phyloP scores from a whole-genome alignment of 1,284 basidiomycete species.

The Sanghuangporus weigelae region DNA sequence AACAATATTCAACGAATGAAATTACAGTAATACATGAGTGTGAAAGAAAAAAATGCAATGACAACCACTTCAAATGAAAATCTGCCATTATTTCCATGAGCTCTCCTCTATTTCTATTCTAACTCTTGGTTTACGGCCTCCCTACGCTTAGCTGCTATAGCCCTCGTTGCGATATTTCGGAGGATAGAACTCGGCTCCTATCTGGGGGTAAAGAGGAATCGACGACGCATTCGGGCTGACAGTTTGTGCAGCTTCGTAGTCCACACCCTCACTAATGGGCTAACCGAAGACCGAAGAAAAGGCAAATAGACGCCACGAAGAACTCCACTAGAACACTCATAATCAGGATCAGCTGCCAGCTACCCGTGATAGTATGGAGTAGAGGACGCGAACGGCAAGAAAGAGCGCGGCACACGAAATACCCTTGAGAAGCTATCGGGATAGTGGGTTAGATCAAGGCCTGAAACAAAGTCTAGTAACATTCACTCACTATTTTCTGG shows the following conservation, averaged over 20 bases:
- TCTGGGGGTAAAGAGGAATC: neutral
- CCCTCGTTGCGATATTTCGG: neutral
- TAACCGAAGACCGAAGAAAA: conserved; percentile 12
- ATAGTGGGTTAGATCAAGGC: neutral
- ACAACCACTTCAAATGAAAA: no score
- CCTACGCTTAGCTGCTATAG: no score
- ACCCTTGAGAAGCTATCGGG: conserved; percentile 43
- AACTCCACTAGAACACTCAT: conserved; percentile 19
- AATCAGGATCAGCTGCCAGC: conserved; percentile 15
- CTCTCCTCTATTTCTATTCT: neutral
- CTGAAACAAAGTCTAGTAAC: neutral
- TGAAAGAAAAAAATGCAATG: no score
- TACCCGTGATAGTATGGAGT: conserved; percentile 36
- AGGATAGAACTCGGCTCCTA: neutral
- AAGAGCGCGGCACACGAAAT: conserved; percentile 51
- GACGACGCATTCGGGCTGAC: neutral
- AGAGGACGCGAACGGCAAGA: conserved; percentile 50
- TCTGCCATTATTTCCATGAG: no score
- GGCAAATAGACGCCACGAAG: conserved; percentile 12
- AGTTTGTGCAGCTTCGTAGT: neutral
- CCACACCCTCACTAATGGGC: conserved; percentile 3
- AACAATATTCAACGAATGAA: no score
- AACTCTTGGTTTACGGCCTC: neutral
- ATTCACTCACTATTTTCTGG: conserved; percentile 37
- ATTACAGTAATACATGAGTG: no score